Conservation (phyloP, 2,329 filamentous ascomycete genomes). For the Pyrenophora graminea region DNA sequence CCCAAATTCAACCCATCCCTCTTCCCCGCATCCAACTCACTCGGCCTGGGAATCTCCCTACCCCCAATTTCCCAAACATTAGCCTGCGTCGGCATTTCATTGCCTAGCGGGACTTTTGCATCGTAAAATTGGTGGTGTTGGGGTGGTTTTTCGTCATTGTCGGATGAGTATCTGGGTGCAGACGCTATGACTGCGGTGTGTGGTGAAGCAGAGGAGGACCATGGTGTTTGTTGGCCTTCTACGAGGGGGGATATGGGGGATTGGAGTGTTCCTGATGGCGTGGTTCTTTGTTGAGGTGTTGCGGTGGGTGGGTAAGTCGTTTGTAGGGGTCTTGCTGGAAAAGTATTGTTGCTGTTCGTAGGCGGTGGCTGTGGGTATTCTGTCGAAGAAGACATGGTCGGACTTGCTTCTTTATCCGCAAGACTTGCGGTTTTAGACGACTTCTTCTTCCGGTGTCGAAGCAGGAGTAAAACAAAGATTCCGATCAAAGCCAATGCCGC, state of each 20-base stretch:
- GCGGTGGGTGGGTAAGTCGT: background rate
- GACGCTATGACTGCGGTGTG: background rate
- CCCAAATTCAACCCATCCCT: slow-evolving; percentile 1
- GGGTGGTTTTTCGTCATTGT: slow-evolving; percentile 9
- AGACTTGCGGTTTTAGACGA: background rate
- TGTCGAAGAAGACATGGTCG: background rate
- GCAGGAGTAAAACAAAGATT: slow-evolving; percentile 17
- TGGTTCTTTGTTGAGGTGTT: background rate
- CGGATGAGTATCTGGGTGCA: background rate
- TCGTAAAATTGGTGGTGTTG: background rate
- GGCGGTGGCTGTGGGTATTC: background rate
- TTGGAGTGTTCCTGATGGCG: background rate
- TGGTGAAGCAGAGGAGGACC: background rate
- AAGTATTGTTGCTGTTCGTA: background rate
- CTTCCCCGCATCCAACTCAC: slow-evolving; percentile 9
- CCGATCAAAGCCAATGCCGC: slow-evolving; percentile 15
- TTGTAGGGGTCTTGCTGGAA: background rate
- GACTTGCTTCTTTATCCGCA: slow-evolving; percentile 3
- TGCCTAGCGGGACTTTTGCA: background rate
- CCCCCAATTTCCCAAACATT: slow-evolving; percentile 21
- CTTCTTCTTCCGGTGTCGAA: slow-evolving; percentile 13
- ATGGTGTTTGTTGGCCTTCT: background rate
- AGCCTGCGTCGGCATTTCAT: slow-evolving; percentile 15
- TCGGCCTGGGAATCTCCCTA: slow-evolving; percentile 2
- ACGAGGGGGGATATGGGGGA: slow-evolving; percentile 4